A percentile compares a stretch with the other conserved stretches of the same genome.
phyloP scores from a whole-genome alignment of 768 basidiomycete species.

The Pholiota conissans region DNA sequence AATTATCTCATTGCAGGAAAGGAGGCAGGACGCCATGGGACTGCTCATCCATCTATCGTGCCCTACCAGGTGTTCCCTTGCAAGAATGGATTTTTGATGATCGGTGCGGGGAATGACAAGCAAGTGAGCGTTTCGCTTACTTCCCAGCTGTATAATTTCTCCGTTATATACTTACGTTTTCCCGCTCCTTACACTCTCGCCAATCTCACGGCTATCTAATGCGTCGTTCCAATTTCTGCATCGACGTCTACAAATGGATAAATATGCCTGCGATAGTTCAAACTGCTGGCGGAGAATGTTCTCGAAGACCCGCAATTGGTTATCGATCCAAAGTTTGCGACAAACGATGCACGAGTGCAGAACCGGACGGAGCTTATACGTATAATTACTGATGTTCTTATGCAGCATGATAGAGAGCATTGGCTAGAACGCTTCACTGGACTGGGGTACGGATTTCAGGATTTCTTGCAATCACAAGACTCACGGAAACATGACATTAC shows the following conservation, averaged over 20 bases:
- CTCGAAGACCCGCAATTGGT: slow-evolving; percentile 61
- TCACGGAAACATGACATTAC: slow-evolving; percentile 8
- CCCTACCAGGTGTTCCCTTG: slow-evolving; percentile 93
- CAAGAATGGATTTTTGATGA: slow-evolving; percentile 87
- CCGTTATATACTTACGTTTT: slow-evolving; percentile 7
- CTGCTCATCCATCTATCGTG: slow-evolving; percentile 90
- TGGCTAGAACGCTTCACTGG: slow-evolving; percentile 81
- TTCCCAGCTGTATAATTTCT: background rate
- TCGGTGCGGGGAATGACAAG: slow-evolving; percentile 88
- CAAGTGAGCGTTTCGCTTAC: slow-evolving; percentile 47
- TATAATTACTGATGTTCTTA: slow-evolving; percentile 64
- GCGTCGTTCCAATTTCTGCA: background rate
- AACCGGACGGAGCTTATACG: slow-evolving; percentile 70
- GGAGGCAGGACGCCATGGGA: slow-evolving; percentile 87
- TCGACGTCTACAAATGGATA: slow-evolving; percentile 1
- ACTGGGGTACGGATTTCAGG: slow-evolving; percentile 52
- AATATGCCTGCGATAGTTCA: slow-evolving; percentile 52
- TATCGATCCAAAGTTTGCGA: slow-evolving; percentile 62
- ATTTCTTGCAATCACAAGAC: background rate
- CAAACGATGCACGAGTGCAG: slow-evolving; percentile 73
- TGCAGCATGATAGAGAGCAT: slow-evolving; percentile 56
- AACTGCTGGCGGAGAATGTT: slow-evolving; percentile 60
- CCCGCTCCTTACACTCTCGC: background rate
- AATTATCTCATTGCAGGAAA: slow-evolving; percentile 88
- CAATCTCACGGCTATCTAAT: slow-evolving; percentile 5